These are phyloP conservation scores for Przewalskia tangutica DNA, from an alignment of 257 asterid genomes.

Conservation along the genomic window DNA sequence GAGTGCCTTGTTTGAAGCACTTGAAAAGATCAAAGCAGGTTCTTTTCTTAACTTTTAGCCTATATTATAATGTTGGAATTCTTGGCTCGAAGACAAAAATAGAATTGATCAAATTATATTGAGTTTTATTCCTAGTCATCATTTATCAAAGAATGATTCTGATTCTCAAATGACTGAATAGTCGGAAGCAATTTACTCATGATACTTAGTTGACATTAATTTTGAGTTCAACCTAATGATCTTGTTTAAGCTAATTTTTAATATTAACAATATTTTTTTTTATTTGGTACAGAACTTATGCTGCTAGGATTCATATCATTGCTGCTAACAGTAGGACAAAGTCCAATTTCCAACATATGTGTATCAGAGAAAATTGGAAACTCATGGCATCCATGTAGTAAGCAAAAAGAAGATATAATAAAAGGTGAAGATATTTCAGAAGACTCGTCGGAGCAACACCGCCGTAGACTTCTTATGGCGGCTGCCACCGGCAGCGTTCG, in stretches of 20 bases:
- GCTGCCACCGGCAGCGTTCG: constrained; percentile 17
- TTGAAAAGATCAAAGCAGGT: constrained; percentile 88
- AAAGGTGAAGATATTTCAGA: neutral
- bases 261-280: neutral
- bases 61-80: too few species aligned
- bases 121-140: too few species aligned
- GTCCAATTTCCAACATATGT: constrained; percentile 54
- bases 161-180: too few species aligned
- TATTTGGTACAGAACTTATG: constrained; percentile 56
- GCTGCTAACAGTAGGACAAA: constrained; percentile 63
- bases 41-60: neutral
- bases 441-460: constrained; percentile 2
- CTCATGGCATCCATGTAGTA: constrained; percentile 84
- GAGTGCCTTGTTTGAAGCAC: constrained; percentile 63
- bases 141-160: too few species aligned
- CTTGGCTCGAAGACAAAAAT: too few species aligned
- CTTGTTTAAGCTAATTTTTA: neutral
- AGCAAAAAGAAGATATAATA: constrained; percentile 15
- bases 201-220: too few species aligned
- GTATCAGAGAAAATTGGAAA: constrained; percentile 39
- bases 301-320: constrained; percentile 87
- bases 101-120: too few species aligned
- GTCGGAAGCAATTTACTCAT: too few species aligned
- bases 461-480: constrained; percentile 43
- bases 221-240: too few species aligned